These are phyloP conservation scores for Gossypium arboreum DNA, from an alignment of 345 rosid species.

Conservation along the genomic window DNA sequence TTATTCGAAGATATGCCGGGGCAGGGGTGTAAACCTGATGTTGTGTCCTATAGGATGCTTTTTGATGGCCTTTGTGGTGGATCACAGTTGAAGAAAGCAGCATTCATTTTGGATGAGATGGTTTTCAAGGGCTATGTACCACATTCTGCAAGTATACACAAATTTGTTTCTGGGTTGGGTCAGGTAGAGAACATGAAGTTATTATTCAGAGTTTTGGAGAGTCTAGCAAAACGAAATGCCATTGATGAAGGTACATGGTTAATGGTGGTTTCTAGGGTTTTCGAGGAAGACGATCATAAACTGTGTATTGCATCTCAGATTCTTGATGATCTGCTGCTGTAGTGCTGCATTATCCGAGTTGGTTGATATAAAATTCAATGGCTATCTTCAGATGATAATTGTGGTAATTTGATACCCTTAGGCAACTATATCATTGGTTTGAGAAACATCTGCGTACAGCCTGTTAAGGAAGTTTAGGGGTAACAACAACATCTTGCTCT, in stretches of 20 bases:
- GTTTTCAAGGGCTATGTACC: constrained; percentile 68
- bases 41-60: constrained; percentile 63
- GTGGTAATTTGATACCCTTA: too few relatives aligned
- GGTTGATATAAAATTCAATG: not conserved
- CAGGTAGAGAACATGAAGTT: constrained; percentile 34
- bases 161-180: constrained; percentile 41
- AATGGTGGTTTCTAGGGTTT: constrained; percentile 27
- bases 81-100: constrained; percentile 51
- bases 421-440: too few relatives aligned
- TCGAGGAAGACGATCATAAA: constrained; percentile 22
- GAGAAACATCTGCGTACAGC: too few relatives aligned
- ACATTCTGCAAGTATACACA: constrained; percentile 29
- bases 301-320: constrained; percentile 12
- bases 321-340: constrained; percentile 24
- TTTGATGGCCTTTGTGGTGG: constrained; percentile 60
- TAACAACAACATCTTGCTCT: too few relatives aligned
- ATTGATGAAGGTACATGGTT: constrained; percentile 39
- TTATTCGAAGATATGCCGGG: constrained; percentile 83
- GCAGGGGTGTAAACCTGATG: constrained; percentile 64
- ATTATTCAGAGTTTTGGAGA: constrained; percentile 36
- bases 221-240: constrained; percentile 39
- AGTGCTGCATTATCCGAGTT: not conserved
- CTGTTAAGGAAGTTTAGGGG: too few relatives aligned
- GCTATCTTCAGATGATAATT: too few relatives aligned
- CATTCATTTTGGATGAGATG: constrained; percentile 73